Evolutionary conservation across 495 filamentous ascomycete species (phyloP).

Genomic region (Delitschia confertaspora): DNA sequence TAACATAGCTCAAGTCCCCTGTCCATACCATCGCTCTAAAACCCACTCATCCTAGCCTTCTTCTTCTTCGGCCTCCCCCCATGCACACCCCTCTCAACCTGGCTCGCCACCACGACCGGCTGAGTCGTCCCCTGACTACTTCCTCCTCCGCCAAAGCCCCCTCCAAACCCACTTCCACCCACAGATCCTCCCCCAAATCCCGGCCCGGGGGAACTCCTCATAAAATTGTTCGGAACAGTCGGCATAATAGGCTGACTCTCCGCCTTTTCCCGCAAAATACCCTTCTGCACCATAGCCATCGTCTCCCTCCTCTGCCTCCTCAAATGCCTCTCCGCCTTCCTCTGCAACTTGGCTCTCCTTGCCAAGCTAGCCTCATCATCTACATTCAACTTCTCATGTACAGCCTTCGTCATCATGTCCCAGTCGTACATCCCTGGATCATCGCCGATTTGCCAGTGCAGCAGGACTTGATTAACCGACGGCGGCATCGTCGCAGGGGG

Average conservation of each 20-base stretch:
- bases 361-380: constrained; percentile 1
- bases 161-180: neutral
- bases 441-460: constrained; percentile 16
- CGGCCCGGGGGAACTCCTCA: constrained; percentile 12
- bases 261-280: neutral
- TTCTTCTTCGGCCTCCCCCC: constrained; percentile 33
- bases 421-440: constrained; percentile 24
- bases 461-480: constrained; percentile 7
- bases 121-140: constrained; percentile 10
- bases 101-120: constrained; percentile 26
- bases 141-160: constrained; percentile 10
- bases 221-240: neutral
- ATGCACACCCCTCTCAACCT: constrained; percentile 31
- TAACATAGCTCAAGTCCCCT: no score
- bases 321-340: constrained; percentile 5
- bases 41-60: constrained; percentile 29
- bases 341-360: neutral
- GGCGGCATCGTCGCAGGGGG: neutral
- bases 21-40: constrained; percentile 8
- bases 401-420: constrained; percentile 8
- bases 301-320: constrained; percentile 14
- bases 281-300: no score
- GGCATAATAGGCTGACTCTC: constrained; percentile 5
- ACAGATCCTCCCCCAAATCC: constrained; percentile 2
- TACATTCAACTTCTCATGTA: constrained; percentile 3